These are phyloP conservation scores for Pachysandra terminalis DNA, from an alignment of 164 flowering plant genomes.

Conservation along the genomic window DNA sequence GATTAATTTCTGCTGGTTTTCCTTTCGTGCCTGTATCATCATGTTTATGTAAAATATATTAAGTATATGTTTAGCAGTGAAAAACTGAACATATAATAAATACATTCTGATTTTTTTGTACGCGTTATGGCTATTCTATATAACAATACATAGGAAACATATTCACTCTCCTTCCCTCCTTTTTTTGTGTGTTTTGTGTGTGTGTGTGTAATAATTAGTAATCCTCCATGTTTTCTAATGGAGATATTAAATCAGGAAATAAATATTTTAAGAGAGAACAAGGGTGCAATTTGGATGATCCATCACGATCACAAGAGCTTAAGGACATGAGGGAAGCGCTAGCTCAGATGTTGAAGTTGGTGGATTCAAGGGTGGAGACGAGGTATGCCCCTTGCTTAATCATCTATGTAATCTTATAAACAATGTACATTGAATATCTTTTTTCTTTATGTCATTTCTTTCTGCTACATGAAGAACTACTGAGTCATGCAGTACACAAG, in stretches of 20 bases:
- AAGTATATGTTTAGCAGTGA: too few relatives aligned
- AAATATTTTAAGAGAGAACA: too few relatives aligned
- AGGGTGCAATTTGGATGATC: slow-evolving; percentile 20
- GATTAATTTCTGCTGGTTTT: too few relatives aligned
- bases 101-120: too few relatives aligned
- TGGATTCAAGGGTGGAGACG: slow-evolving; percentile 35
- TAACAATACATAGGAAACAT: too few relatives aligned
- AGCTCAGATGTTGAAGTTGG: slow-evolving; percentile 40
- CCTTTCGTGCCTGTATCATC: too few relatives aligned
- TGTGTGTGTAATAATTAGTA: neutral
- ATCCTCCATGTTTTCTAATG: slow-evolving; percentile 7
- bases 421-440: neutral
- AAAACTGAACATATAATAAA: too few relatives aligned
- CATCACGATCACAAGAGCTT: slow-evolving; percentile 19
- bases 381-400: slow-evolving; percentile 32
- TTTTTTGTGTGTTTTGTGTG: neutral
- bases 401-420: neutral
- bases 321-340: slow-evolving; percentile 45
- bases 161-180: too few relatives aligned
- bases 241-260: slow-evolving; percentile 50
- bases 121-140: too few relatives aligned
- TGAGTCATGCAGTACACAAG: neutral
- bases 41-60: too few relatives aligned
- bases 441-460: too few relatives aligned
- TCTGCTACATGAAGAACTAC: neutral